phyloP scores from a whole-genome alignment of 2,329 filamentous ascomycete species.

The Lachnellula hyalina region DNA sequence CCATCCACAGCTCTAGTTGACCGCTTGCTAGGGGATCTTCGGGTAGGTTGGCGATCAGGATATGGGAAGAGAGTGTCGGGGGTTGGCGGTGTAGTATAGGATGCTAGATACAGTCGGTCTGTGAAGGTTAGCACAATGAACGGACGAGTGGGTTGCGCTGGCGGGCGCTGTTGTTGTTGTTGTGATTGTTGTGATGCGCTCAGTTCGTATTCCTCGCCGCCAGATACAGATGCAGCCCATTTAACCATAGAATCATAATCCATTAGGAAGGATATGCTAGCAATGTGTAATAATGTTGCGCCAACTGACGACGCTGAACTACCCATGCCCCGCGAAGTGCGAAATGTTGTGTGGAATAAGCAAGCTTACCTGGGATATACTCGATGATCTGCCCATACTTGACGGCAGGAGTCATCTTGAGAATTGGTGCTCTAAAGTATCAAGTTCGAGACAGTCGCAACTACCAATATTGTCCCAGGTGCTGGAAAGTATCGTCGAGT shows the following conservation, averaged over 20 bases:
- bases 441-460: constrained; percentile 12
- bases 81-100: constrained; percentile 78
- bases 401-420: constrained; percentile 41
- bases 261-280: constrained; percentile 12
- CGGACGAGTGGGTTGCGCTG: constrained; percentile 7
- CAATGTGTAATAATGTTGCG: constrained; percentile 21
- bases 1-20: constrained; percentile 60
- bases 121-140: constrained; percentile 36
- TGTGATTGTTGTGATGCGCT: constrained; percentile 5
- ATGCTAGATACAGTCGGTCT: constrained; percentile 94
- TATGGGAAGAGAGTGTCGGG: constrained; percentile 84
- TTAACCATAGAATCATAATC: constrained; percentile 21
- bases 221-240: constrained; percentile 20
- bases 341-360: constrained; percentile 5
- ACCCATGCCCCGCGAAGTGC: constrained; percentile 3
- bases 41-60: constrained; percentile 48
- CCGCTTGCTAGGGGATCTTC: constrained; percentile 68
- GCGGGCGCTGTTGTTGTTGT: neutral
- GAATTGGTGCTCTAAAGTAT: neutral
- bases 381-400: constrained; percentile 84
- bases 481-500: constrained; percentile 8
- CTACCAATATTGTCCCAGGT: constrained; percentile 12
- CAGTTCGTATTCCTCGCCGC: constrained; percentile 8
- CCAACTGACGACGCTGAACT: constrained; percentile 10
- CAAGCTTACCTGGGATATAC: constrained; percentile 80